Percentiles rank a stretch among this genome's conserved stretches.
These are phyloP conservation scores for Aegilops longissima DNA, from an alignment of 176 grass and related monocot genomes.

Conservation along the genomic window DNA sequence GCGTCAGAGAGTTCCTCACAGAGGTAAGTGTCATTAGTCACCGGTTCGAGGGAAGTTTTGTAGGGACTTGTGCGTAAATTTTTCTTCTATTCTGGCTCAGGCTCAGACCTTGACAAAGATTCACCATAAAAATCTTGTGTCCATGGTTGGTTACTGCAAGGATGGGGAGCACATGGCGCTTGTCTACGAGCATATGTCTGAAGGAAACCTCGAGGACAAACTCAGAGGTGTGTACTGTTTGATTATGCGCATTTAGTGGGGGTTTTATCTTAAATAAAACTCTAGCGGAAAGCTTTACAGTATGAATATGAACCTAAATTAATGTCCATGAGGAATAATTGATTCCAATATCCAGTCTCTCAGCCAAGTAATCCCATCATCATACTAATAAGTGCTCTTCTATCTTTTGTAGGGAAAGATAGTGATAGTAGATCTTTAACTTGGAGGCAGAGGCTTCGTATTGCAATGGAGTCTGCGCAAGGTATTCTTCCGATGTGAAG, in stretches of 20 bases:
- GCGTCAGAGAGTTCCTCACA: constrained; percentile 50
- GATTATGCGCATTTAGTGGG: neutral
- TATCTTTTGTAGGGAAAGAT: constrained; percentile 8
- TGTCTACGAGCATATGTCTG: constrained; percentile 71
- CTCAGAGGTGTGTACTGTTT: constrained; percentile 35
- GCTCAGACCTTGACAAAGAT: constrained; percentile 56
- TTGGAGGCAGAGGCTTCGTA: constrained; percentile 49
- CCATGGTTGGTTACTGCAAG: constrained; percentile 67
- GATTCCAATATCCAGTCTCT: too few relatives aligned
- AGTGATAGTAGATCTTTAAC: neutral
- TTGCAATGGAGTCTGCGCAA: constrained; percentile 56
- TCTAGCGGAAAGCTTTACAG: too few relatives aligned
- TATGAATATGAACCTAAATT: too few relatives aligned
- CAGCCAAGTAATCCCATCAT: neutral
- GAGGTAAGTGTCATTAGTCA: constrained; percentile 27
- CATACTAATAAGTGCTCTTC: neutral
- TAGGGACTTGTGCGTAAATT: neutral
- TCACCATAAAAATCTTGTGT: constrained; percentile 70
- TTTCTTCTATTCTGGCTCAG: constrained; percentile 1
- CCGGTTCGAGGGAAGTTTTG: neutral
- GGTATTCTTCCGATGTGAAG: neutral
- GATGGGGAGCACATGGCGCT: constrained; percentile 58
- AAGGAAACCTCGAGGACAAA: constrained; percentile 55
- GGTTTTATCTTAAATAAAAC: too few relatives aligned
- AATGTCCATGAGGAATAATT: too few relatives aligned